Percentiles rank a stretch among this genome's conserved stretches.
phyloP scores from a whole-genome alignment of 148 eudicot species.

The Amaranthus palmeri region DNA sequence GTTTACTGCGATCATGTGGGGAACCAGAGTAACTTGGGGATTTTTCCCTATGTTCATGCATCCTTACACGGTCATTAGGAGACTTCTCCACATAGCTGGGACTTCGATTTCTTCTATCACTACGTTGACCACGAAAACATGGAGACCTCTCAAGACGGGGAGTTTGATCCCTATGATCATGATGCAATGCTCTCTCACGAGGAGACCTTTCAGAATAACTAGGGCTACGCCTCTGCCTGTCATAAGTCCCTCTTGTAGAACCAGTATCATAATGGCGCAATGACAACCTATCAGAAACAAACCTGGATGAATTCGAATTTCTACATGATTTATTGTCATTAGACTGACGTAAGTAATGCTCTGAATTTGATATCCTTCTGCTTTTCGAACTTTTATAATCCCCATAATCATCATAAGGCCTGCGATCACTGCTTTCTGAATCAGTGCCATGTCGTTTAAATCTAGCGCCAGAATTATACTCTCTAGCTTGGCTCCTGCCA shows the following conservation, averaged over 20 bases:
- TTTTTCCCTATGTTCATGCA: constrained; percentile 30
- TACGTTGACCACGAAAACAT: constrained; percentile 29
- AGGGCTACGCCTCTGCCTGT: constrained; percentile 61
- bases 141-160: constrained; percentile 57
- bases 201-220: constrained; percentile 66
- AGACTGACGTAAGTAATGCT: constrained; percentile 45
- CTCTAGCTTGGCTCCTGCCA: constrained; percentile 54
- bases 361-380: constrained; percentile 60
- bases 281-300: constrained; percentile 50
- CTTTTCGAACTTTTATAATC: constrained; percentile 57
- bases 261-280: constrained; percentile 55
- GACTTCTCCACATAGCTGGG: constrained; percentile 37
- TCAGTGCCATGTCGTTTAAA: constrained; percentile 67
- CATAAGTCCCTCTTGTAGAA: constrained; percentile 47
- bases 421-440: constrained; percentile 50
- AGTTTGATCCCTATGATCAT: constrained; percentile 54
- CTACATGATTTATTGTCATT: constrained; percentile 41
- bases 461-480: constrained; percentile 44
- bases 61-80: constrained; percentile 28
- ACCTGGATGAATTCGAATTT: constrained; percentile 42
- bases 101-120: constrained; percentile 30
- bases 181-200: constrained; percentile 56
- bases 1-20: constrained; percentile 43
- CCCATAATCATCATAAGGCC: constrained; percentile 47
- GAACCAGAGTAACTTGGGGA: constrained; percentile 42